Evolutionary conservation across 2,329 filamentous ascomycete genomes (phyloP).

Genomic region (Coniochaeta hoffmannii): DNA sequence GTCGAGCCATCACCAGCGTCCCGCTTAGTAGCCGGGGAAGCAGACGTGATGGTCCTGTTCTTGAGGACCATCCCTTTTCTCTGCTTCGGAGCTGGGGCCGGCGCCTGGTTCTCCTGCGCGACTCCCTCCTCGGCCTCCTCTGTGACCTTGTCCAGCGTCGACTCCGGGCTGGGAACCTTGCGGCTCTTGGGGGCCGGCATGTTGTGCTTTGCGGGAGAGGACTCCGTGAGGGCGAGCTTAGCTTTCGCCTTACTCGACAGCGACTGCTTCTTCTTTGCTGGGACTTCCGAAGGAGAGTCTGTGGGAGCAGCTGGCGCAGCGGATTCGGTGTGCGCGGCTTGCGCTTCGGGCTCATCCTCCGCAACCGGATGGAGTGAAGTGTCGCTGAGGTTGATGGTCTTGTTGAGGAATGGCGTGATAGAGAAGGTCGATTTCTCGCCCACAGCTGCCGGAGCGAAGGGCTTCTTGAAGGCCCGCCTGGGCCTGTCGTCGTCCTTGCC

Average conservation of each 20-base stretch:
- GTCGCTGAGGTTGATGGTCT: constrained; percentile 42
- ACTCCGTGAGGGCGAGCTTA: constrained; percentile 35
- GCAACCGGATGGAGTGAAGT: constrained; percentile 18
- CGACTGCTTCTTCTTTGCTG: constrained; percentile 24
- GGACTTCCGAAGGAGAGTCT: constrained; percentile 6
- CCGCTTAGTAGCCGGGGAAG: neutral
- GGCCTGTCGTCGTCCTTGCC: constrained; percentile 25
- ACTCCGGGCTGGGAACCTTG: constrained; percentile 19
- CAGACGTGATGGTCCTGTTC: constrained; percentile 9
- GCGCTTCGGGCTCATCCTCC: constrained; percentile 14
- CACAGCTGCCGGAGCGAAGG: constrained; percentile 49
- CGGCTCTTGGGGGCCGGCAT: constrained; percentile 20
- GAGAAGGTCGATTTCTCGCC: constrained; percentile 91
- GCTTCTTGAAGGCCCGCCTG: constrained; percentile 46
- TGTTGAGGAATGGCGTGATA: constrained; percentile 87
- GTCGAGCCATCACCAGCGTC: neutral
- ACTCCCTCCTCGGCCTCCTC: constrained; percentile 25
- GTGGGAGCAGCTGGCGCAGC: constrained; percentile 4
- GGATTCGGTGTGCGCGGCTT: neutral
- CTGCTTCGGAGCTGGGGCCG: constrained; percentile 18
- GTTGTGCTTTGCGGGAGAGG: constrained; percentile 38
- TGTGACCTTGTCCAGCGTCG: constrained; percentile 29
- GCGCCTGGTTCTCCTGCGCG: constrained; percentile 24
- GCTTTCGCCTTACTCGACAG: constrained; percentile 36
- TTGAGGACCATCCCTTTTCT: constrained; percentile 21